These are phyloP conservation scores for Prosopis cineraria DNA, from an alignment of 306 rosid species.

Conservation along the genomic window DNA sequence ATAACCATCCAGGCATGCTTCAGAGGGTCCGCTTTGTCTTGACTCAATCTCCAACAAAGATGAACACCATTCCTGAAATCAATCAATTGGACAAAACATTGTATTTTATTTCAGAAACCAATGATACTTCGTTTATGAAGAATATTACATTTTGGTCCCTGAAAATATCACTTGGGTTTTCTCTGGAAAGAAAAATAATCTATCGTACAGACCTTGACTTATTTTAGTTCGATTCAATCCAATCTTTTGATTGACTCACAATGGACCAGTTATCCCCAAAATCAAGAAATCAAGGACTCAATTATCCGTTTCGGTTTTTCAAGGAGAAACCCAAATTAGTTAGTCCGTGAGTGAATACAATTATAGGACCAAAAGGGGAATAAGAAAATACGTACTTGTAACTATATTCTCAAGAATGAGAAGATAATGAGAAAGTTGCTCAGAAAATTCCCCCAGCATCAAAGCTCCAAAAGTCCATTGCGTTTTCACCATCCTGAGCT, in stretches of 20 bases:
- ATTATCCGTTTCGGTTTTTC: too few species aligned
- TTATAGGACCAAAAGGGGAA: not conserved
- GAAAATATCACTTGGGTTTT: not conserved
- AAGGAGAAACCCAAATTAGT: not conserved
- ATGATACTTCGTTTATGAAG: not conserved
- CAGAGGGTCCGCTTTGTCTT: conserved; percentile 26
- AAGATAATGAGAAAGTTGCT: conserved; percentile 37
- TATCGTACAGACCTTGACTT: not conserved
- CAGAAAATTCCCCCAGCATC: conserved; percentile 56
- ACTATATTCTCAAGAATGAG: conserved; percentile 69
- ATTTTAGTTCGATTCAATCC: not conserved
- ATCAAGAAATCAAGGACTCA: not conserved
- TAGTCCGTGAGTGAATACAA: not conserved
- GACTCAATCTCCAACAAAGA: conserved; percentile 35
- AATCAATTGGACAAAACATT: conserved; percentile 27
- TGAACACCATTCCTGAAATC: conserved; percentile 47
- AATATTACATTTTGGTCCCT: not conserved
- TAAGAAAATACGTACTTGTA: conserved; percentile 52
- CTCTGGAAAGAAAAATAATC: not conserved
- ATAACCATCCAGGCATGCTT: conserved; percentile 45
- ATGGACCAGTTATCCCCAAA: not conserved
- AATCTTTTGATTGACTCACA: not conserved
- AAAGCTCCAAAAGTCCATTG: conserved; percentile 70
- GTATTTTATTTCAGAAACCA: not conserved
- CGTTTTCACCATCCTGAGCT: conserved; percentile 63